These are phyloP conservation scores for Eimeria tenella DNA, from an alignment of 169 alveolate genomes.

Conservation along the genomic window DNA sequence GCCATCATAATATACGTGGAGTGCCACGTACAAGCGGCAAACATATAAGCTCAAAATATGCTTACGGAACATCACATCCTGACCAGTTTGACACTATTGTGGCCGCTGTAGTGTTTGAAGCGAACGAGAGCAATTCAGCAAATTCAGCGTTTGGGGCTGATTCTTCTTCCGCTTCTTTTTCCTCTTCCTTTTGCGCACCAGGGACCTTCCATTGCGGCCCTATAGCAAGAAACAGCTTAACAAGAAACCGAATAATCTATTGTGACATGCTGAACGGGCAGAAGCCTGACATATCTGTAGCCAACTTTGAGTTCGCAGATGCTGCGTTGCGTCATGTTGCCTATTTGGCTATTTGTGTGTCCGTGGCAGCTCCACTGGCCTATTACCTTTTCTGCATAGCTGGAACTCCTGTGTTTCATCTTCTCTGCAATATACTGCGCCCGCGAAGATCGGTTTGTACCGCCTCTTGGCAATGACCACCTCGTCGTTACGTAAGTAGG, in stretches of 20 bases:
- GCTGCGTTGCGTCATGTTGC: no score
- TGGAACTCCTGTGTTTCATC: slow-evolving; percentile 12
- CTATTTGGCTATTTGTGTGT: no score
- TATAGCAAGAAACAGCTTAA: no score
- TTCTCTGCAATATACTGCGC: background rate
- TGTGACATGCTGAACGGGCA: no score
- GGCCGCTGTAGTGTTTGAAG: background rate
- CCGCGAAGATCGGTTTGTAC: slow-evolving; percentile 30
- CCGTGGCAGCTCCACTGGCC: background rate
- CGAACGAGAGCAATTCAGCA: background rate
- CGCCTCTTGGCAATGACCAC: slow-evolving; percentile 1
- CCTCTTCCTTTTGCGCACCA: background rate
- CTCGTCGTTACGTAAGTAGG: background rate
- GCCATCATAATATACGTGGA: background rate
- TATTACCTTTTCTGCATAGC: background rate
- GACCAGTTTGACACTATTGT: slow-evolving; percentile 34
- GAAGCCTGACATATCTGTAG: no score
- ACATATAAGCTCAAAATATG: background rate
- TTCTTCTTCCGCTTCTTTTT: background rate
- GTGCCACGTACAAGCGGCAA: background rate
- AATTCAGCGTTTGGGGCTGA: background rate
- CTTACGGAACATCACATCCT: slow-evolving; percentile 65
- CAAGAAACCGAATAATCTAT: no score
- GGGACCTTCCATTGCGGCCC: no score
- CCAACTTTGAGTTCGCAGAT: no score